Base-by-base conservation (phyloP, 148 eudicot species). In the Silene uniflora region DNA sequence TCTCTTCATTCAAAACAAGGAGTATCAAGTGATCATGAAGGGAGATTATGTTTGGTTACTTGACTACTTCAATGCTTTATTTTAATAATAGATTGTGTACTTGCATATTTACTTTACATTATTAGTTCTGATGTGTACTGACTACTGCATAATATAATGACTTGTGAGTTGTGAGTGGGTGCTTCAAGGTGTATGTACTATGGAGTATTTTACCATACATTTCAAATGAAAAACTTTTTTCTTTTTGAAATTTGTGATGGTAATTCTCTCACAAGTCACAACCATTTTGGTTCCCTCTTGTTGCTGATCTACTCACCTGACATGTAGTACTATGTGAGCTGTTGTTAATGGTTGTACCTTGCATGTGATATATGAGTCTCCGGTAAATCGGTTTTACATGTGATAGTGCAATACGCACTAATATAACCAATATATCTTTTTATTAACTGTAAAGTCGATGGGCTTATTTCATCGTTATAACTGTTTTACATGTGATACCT, bases 151-250 rank as follows among this genome's bases (percentile, higher is more conserved):
- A 52, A 52, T 52, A 29, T 67, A 55, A 27, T 71, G 62, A 25
- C 49, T 62, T 62, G n/a, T 77, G n/a, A n/a, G n/a, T n/a, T n/a
- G n/a, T n/a, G 70, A 62, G 54, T 71, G 70, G 39, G 19, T 66
- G 47, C 17, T 77, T 49, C 75, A 62, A 62, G 58, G 55, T 71
- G 70, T 55, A 32, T 77, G 80, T 77, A 77, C 75, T 76, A 76
- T 67, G 8, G 22, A 52, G 56, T 52, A 23, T 7, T 49, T 25
- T 42, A 52, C 44, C 44, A 49, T 49, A 32, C n/a, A 44, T 55
- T 14, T 16, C 21, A 44, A 21, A 21, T 10, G 6, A 7, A 5
- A 46, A 5, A 46, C 27, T 69, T 23, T 69, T 19, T 18, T 46
- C n/a, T 9, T 12, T 49, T 69, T 47, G 1, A 2, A 13, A 19